A percentile compares a stretch with the other conserved stretches of the same genome.
Evolutionary conservation across 805 yeast genomes (phyloP).

Genomic region (Candida montana): DNA sequence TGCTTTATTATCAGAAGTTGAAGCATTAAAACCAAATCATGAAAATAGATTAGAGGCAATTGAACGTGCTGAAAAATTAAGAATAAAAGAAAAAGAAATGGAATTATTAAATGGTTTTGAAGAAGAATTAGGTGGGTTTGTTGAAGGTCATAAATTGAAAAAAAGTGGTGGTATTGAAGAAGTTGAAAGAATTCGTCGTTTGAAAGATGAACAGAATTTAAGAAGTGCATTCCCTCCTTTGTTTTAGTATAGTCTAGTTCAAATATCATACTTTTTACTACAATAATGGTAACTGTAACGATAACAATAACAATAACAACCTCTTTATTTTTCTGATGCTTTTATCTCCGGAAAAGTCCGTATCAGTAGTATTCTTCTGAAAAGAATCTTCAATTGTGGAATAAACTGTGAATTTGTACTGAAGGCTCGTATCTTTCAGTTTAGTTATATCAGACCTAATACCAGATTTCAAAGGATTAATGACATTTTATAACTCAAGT

Average conservation of each 20-base stretch:
- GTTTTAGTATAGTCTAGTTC: constrained; percentile 9
- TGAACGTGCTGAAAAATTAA: constrained; percentile 73
- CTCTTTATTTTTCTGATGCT: too few species aligned
- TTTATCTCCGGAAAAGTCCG: too few species aligned
- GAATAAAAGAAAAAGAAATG: constrained; percentile 64
- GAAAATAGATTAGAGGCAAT: constrained; percentile 84
- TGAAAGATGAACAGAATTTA: constrained; percentile 68
- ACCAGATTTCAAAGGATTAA: too few species aligned
- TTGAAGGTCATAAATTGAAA: constrained; percentile 68
- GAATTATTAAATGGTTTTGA: constrained; percentile 61
- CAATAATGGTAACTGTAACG: too few species aligned
- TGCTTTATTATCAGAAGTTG: constrained; percentile 77
- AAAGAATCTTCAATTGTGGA: too few species aligned
- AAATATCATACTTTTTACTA: too few species aligned
- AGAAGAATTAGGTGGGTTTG: constrained; percentile 82
- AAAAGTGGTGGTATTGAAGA: constrained; percentile 89
- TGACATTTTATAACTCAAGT: too few species aligned
- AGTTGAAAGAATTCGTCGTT: constrained; percentile 60
- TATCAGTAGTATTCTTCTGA: too few species aligned
- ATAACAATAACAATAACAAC: too few species aligned
- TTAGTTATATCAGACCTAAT: too few species aligned
- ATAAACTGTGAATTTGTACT: too few species aligned
- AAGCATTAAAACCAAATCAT: constrained; percentile 76
- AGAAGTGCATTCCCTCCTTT: constrained; percentile 40
- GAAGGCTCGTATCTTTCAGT: too few species aligned